Evolutionary conservation across 2,329 filamentous ascomycete species (phyloP).

Genomic region (Exophiala xenobiotica): DNA sequence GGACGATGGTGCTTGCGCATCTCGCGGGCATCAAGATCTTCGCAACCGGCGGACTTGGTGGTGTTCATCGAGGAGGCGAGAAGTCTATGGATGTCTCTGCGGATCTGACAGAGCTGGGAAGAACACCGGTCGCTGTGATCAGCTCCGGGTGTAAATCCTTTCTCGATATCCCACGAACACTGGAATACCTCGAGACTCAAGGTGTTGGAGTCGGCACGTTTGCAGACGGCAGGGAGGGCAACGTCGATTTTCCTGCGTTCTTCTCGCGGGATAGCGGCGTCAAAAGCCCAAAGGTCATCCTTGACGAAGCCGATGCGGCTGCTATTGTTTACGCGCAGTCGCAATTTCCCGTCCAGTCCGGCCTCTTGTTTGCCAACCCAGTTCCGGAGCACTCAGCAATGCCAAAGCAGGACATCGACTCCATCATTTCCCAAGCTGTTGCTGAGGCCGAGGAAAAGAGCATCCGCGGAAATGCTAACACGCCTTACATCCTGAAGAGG

Average conservation of each 20-base stretch:
- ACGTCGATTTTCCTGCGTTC: constrained; percentile 85
- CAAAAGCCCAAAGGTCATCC: constrained; percentile 72
- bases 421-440: constrained; percentile 67
- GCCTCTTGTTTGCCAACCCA: constrained; percentile 85
- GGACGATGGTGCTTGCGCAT: constrained; percentile 85
- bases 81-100: constrained; percentile 89
- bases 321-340: constrained; percentile 82
- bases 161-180: constrained; percentile 82
- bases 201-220: constrained; percentile 84
- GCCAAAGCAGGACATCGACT: constrained; percentile 67
- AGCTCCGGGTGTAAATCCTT: constrained; percentile 95
- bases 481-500: constrained; percentile 75
- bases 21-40: constrained; percentile 89
- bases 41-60: constrained; percentile 89
- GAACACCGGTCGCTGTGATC: constrained; percentile 83
- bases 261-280: constrained; percentile 85
- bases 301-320: constrained; percentile 77
- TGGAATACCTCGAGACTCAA: constrained; percentile 74
- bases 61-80: constrained; percentile 87
- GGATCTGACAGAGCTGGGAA: constrained; percentile 88
- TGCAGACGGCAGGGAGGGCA: constrained; percentile 67
- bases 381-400: constrained; percentile 71
- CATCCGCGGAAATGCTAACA: constrained; percentile 72
- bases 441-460: constrained; percentile 64
- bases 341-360: constrained; percentile 69